Evolutionary conservation across 176 grass and related monocot species (phyloP).

Genomic region (Guadua angustifolia): DNA sequence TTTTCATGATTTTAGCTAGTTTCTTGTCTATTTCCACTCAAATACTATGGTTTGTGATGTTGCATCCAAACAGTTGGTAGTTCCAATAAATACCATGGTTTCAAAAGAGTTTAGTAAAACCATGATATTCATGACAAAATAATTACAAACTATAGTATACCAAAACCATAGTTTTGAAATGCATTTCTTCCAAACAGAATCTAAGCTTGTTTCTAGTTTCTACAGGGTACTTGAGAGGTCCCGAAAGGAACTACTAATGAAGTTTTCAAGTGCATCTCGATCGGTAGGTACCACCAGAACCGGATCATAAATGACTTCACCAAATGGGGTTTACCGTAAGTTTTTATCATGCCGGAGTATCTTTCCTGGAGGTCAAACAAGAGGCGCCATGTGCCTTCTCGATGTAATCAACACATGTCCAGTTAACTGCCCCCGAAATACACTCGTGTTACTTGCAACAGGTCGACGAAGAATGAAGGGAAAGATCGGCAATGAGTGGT

Average conservation of each 20-base stretch:
- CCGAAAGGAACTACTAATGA: neutral
- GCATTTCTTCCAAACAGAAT: no score
- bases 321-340: neutral
- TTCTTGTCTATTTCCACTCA: no score
- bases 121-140: no score
- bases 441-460: neutral
- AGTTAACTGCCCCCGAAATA: neutral
- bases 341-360: neutral
- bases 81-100: no score
- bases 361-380: neutral
- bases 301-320: slow-evolving; percentile 33
- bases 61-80: no score
- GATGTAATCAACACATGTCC: neutral
- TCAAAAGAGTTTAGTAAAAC: no score
- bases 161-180: no score
- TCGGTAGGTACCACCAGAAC: slow-evolving; percentile 31
- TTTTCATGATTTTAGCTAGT: no score
- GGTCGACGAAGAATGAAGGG: slow-evolving; percentile 3
- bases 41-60: no score
- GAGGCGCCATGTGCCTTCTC: slow-evolving; percentile 28
- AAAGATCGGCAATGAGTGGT: neutral
- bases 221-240: neutral
- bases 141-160: no score
- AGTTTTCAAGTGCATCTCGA: neutral
- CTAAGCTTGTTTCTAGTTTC: neutral